Conservation (phyloP, 2,329 filamentous ascomycete genomes). For the Ramichloridium luteum region DNA sequence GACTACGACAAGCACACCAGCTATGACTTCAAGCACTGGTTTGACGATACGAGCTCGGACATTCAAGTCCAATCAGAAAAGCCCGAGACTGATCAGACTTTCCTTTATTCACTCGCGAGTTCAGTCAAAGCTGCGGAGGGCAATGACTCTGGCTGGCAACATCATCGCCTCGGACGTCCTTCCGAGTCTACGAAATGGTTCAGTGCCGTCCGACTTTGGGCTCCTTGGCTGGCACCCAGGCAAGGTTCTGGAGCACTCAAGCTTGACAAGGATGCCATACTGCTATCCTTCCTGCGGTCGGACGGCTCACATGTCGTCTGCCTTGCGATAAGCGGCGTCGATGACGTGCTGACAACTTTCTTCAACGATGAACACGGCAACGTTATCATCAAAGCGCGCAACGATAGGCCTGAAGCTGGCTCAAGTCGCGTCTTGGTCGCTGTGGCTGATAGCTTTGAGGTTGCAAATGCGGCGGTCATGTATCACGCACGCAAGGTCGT, state of each 20-base stretch:
- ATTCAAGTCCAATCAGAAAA: constrained; percentile 42
- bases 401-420: constrained; percentile 49
- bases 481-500: constrained; percentile 70
- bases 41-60: constrained; percentile 45
- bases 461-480: constrained; percentile 67
- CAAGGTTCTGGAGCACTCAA: constrained; percentile 59
- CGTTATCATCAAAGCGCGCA: constrained; percentile 57
- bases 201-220: constrained; percentile 64
- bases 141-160: constrained; percentile 45
- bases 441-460: constrained; percentile 59
- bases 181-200: constrained; percentile 63
- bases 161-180: constrained; percentile 50
- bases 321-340: constrained; percentile 62
- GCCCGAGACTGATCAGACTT: constrained; percentile 56
- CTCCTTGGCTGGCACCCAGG: constrained; percentile 77
- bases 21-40: constrained; percentile 41
- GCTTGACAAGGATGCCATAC: constrained; percentile 63
- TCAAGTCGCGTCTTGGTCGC: constrained; percentile 55
- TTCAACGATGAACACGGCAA: constrained; percentile 52
- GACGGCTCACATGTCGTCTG: constrained; percentile 66
- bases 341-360: constrained; percentile 58
- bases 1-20: constrained; percentile 20
- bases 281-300: constrained; percentile 63
- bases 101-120: constrained; percentile 56
- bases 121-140: constrained; percentile 44